A percentile compares a stretch with the other conserved stretches of the same genome.
phyloP scores from a whole-genome alignment of 2,329 filamentous ascomycete genomes.

The Tetracladium maxilliforme region DNA sequence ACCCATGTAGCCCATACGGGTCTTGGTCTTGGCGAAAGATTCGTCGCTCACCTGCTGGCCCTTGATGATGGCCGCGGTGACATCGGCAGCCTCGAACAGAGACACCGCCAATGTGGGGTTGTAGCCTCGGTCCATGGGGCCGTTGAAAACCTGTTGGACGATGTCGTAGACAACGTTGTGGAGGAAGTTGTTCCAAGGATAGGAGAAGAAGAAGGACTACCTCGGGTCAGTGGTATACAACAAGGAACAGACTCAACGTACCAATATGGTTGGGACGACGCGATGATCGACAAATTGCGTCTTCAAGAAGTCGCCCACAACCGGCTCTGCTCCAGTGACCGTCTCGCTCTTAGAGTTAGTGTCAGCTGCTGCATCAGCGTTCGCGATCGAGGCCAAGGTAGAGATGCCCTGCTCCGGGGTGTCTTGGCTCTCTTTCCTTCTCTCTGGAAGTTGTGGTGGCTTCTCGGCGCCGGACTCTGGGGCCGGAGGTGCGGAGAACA shows the following conservation, averaged over 20 bases:
- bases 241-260: conserved; percentile 28
- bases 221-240: conserved; percentile 6
- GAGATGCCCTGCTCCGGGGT: too few species aligned
- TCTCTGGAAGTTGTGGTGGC: too few species aligned
- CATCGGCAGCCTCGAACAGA: conserved; percentile 78
- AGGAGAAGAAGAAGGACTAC: conserved; percentile 93
- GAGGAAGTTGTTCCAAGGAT: conserved; percentile 98
- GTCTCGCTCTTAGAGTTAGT: conserved; percentile 1
- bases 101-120: conserved; percentile 84
- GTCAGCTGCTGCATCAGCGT: too few species aligned
- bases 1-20: conserved; percentile 95
- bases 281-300: conserved; percentile 90
- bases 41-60: conserved; percentile 80
- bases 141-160: conserved; percentile 97
- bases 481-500: too few species aligned
- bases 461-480: too few species aligned
- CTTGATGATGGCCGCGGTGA: conserved; percentile 83
- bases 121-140: conserved; percentile 89
- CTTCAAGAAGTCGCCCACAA: conserved; percentile 90
- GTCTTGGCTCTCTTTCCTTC: too few species aligned
- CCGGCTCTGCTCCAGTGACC: conserved; percentile 29
- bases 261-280: conserved; percentile 89
- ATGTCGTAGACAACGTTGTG: conserved; percentile 99
- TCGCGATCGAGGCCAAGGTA: too few species aligned
- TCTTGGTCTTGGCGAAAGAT: conserved; percentile 69